These are phyloP conservation scores for Phaeosphaeria sp. DNA, from an alignment of 2,329 filamentous ascomycete species.

Conservation along the genomic window DNA sequence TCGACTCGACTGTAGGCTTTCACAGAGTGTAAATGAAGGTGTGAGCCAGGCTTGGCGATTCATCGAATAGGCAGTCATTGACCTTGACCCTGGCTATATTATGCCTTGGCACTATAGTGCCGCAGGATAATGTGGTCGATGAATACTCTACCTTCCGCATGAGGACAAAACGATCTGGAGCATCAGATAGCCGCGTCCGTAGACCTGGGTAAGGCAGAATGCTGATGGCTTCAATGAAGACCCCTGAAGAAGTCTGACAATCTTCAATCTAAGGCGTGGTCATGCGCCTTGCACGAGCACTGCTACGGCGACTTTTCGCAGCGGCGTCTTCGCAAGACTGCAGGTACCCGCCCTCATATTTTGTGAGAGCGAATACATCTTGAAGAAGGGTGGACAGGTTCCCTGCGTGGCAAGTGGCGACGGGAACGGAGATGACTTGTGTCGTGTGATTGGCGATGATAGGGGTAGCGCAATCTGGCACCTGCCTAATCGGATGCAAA, in stretches of 20 bases:
- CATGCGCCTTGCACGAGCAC: neutral
- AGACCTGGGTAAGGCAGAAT: neutral
- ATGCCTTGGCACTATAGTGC: conserved; percentile 23
- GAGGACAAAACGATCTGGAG: conserved; percentile 10
- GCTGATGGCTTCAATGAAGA: neutral
- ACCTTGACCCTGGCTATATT: conserved; percentile 8
- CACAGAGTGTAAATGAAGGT: conserved; percentile 9
- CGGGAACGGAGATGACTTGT: conserved; percentile 8
- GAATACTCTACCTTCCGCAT: conserved; percentile 22
- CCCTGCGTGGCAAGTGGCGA: neutral
- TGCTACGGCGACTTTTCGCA: neutral
- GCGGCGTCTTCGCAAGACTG: neutral
- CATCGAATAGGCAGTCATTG: conserved; percentile 25
- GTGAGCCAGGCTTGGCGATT: conserved; percentile 20
- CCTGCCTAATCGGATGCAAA: conserved; percentile 22
- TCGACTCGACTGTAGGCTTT: conserved; percentile 10
- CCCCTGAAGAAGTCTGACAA: neutral
- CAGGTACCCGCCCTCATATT: conserved; percentile 10
- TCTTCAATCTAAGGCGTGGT: neutral
- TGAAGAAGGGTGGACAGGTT: neutral
- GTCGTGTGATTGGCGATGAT: conserved; percentile 12
- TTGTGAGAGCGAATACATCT: conserved; percentile 2
- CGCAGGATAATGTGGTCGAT: conserved; percentile 9
- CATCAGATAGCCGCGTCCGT: conserved; percentile 8
- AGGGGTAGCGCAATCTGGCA: conserved; percentile 16